Conservation (phyloP, 148 eudicot genomes). For the Oxyria digyna region DNA sequence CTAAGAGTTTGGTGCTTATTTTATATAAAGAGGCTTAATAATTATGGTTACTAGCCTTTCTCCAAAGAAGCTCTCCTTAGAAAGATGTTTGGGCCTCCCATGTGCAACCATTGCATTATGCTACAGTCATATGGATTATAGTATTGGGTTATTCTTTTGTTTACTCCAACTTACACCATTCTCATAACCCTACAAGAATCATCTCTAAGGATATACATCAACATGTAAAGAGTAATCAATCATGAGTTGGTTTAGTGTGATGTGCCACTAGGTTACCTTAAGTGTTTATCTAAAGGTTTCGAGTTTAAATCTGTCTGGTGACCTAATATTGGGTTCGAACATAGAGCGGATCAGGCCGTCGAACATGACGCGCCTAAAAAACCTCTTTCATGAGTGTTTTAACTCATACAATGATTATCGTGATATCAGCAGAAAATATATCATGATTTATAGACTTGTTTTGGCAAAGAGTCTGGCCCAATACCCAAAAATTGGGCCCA, state of each 20-base stretch:
- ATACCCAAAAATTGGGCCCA: conserved; percentile 2
- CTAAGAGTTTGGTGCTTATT: background rate
- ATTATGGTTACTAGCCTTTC: background rate
- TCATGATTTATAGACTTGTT: background rate
- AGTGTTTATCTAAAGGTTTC: no score
- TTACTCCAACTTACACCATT: background rate
- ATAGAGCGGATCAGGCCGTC: no score
- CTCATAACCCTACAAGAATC: background rate
- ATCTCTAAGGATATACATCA: background rate
- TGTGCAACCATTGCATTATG: background rate
- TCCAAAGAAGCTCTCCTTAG: background rate
- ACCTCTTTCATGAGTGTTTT: background rate
- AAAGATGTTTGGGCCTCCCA: conserved; percentile 7
- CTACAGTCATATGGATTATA: conserved; percentile 1
- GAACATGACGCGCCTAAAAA: no score
- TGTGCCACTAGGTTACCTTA: no score
- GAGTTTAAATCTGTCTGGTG: no score
- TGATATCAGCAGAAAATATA: background rate
- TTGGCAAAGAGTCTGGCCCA: background rate
- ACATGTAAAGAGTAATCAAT: no score
- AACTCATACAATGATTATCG: no score
- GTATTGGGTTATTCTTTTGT: background rate
- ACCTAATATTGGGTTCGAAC: no score
- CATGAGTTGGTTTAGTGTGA: no score
- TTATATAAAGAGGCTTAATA: background rate